Conservation (phyloP, 1,284 basidiomycete species). For the Grifola frondosa region DNA sequence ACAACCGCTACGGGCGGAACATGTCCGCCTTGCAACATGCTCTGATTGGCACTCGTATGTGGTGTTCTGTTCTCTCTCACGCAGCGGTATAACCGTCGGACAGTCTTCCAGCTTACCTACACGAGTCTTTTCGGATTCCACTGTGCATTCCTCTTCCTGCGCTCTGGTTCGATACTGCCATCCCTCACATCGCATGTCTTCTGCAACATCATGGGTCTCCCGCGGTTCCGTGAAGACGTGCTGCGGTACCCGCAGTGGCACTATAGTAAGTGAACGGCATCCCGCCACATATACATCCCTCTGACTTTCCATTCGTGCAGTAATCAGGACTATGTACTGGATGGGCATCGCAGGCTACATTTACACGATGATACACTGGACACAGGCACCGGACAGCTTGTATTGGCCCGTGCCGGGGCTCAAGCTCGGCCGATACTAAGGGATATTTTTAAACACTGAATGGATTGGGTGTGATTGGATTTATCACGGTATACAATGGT, state of each 20-base stretch:
- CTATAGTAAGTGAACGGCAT: slow-evolving; percentile 23
- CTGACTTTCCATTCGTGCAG: slow-evolving; percentile 18
- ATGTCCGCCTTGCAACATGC: slow-evolving; percentile 62
- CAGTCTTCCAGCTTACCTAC: slow-evolving; percentile 86
- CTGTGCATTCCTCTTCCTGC: slow-evolving; percentile 82
- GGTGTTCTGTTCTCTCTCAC: slow-evolving; percentile 8
- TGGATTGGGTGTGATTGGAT: not conserved
- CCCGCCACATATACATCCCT: not conserved
- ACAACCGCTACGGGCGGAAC: slow-evolving; percentile 68
- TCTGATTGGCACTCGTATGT: slow-evolving; percentile 57
- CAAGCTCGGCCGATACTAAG: slow-evolving; percentile 14
- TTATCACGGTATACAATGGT: not conserved
- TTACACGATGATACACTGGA: slow-evolving; percentile 33
- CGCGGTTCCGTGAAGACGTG: slow-evolving; percentile 45
- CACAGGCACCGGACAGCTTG: slow-evolving; percentile 22
- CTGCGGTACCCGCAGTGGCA: slow-evolving; percentile 26
- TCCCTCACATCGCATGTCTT: slow-evolving; percentile 81
- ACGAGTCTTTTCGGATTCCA: slow-evolving; percentile 93
- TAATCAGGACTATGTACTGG: slow-evolving; percentile 29
- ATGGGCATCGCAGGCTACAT: slow-evolving; percentile 33
- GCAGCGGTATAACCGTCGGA: slow-evolving; percentile 1
- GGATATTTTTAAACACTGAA: no score
- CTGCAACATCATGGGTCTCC: slow-evolving; percentile 95
- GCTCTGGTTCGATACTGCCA: slow-evolving; percentile 66
- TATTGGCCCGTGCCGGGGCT: slow-evolving; percentile 26